Base-by-base conservation (phyloP, 1,284 basidiomycete genomes). In the Grifola frondosa region DNA sequence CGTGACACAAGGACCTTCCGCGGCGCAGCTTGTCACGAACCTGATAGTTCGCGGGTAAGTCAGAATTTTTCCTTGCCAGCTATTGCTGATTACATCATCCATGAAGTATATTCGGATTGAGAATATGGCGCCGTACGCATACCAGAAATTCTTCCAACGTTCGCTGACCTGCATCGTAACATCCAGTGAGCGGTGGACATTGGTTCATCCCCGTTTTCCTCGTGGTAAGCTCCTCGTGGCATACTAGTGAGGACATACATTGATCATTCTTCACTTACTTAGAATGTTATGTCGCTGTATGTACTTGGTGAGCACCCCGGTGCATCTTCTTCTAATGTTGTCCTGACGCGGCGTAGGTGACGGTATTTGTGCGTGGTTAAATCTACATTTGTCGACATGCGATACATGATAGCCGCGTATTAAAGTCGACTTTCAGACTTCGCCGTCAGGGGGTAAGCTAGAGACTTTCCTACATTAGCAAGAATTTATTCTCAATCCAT, bases 11-110 rank as follows among this genome's bases (percentile, higher is more conserved):
- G n/a, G n/a, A n/a, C n/a, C n/a, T n/a, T n/a, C n/a, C n/a, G n/a
- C n/a, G n/a, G n/a, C n/a, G 5, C 19, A 46, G 44, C 34, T 46
- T 13, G 12, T 46, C 29, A 46, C 34, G 29, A 46, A 46, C 20
- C 22, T 41, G 21, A 22, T 46, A 7, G 44, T 46, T 12, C 39
- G 44, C 16, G 44, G 34, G 44, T 46, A 16, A 3, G 44, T 33
- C 5, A 8, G 28, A 10, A n/a, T 16, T 23, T 12, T 5, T 13
- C 5, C 6, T 16, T 15, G 17, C 20, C 13, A 13, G 8, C 5
- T 21, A 10, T 22, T 12, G 19, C 22, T 37, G 4, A 40, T 19
- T 8, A 5, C 9, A n/a, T n/a, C n/a, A n/a, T 22, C n/a, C 10
- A 3, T 1, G 8, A 29, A 45, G 44, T 7, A 25, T 40, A 5